Evolutionary conservation across 208 protist genomes (phyloP), one percentile per base, ranked within the genome.

Genomic region (Acanthamoeba quina): DNA sequence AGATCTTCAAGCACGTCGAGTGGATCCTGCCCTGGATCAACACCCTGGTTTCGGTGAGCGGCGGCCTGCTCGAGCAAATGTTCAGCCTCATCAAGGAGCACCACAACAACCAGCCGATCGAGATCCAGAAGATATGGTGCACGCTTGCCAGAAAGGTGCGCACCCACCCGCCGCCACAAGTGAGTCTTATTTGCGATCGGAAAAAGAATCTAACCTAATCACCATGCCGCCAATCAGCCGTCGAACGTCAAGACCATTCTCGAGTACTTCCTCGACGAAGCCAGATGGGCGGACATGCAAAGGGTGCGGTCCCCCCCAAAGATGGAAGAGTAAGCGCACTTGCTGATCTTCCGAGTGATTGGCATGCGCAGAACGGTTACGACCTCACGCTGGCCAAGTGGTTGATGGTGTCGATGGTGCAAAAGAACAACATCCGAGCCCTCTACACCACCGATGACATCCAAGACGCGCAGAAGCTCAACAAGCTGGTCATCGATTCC

Each of bases 21-120:
- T 93, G 89, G 89, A 74, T 93, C 10, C 29, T 93, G 34, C 64
- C 89, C 37, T 93, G 89, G 89, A 82, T 93, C 64, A 47, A 93
- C 34, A 93, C 89, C n/a, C 37, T 93, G 11, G 62, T 58, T 24
- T 62, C 89, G 13, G 34, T 93, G 15, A 80, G 68, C 29, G 83
- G 34, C 9, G 70, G 62, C 44, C 21, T 93, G 10, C 89, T 93
- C n/a, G 89, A 74, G 83, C 83, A 90, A 29, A 19, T 90, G 29
- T 90, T 93, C 54, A 13, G 41, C 24, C 68, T 93, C 11, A 93
- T 93, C 47, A 93, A 80, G 66, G 89, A 93, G 5, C 89, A 93
- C 66, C n/a, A 93, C 66, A 54, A 93, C 49, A 54, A 82, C 19
- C 70, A 93, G 17, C 41, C 58, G 10, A 34, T n/a, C 21, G 89